phyloP scores from a whole-genome alignment of 108 stramenopile species.

The Conticribra guillardii region DNA sequence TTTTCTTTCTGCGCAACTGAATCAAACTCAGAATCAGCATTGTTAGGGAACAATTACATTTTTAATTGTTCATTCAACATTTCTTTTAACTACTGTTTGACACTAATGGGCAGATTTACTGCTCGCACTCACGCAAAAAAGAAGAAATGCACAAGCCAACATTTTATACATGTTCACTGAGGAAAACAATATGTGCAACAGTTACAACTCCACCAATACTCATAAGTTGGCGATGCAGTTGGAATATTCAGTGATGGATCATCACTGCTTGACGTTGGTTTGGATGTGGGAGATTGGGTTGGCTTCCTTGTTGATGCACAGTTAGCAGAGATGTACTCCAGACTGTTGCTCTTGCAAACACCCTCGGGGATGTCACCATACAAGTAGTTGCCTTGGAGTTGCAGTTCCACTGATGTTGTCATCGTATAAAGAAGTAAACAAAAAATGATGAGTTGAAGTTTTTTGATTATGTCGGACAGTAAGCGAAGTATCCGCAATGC shows the following conservation, averaged over 20 bases:
- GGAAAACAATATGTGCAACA: slow-evolving; percentile 36
- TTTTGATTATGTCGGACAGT: neutral
- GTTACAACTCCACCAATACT: slow-evolving; percentile 36
- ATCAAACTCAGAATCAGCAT: too few species aligned
- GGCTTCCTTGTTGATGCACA: slow-evolving; percentile 4
- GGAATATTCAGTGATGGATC: slow-evolving; percentile 2
- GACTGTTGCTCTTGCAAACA: slow-evolving; percentile 17
- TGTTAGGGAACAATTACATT: too few species aligned
- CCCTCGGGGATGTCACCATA: slow-evolving; percentile 32
- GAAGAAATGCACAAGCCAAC: too few species aligned
- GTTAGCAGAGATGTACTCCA: slow-evolving; percentile 32
- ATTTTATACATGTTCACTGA: too few species aligned
- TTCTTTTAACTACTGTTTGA: too few species aligned
- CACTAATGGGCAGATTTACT: too few species aligned
- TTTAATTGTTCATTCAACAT: too few species aligned
- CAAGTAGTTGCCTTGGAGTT: slow-evolving; percentile 36
- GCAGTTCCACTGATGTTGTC: slow-evolving; percentile 24
- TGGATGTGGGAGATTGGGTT: slow-evolving; percentile 3
- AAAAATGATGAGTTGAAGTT: too few species aligned
- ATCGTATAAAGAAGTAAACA: too few species aligned
- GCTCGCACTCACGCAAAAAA: too few species aligned
- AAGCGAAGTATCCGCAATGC: neutral
- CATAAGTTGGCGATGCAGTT: slow-evolving; percentile 9
- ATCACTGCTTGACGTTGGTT: neutral
- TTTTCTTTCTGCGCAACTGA: too few species aligned